Base-by-base conservation (phyloP, 225 moss, liverwort and hornwort genomes). In the Asterella californica region DNA sequence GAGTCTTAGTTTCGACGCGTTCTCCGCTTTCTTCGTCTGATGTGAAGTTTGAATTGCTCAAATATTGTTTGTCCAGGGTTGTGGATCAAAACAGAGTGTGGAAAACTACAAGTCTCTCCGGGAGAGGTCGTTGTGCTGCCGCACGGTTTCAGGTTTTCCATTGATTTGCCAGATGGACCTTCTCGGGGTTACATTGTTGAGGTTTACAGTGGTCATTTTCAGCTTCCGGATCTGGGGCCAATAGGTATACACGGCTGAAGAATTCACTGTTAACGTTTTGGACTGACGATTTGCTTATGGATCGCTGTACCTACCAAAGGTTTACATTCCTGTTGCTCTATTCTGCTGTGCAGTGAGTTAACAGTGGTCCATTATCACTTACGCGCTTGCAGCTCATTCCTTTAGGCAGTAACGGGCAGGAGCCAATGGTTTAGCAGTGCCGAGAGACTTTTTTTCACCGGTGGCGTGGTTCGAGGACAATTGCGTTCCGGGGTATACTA, bases 51-150 rank as follows among this genome's bases (percentile, higher is more conserved):
- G 22, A 59, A 36, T 19, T 30, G 22, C 59, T 76, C 36, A 5
- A 15, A 33, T 34, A 24, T n/a, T 79, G 15, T 65, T 59, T 45
- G 21, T 78, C 47, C 83, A 96, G 96, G 91, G 46, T 57, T 96
- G 22, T 94, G 92, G 94, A 91, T 96, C 68, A 94, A 91, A 84
- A 96, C 96, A 18, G 94, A 96, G 83, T 90, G 94, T 81, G 96
- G 96, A 59, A 90, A 88, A 80, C 76, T 96, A 69, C 88, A 96
- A 87, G 92, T 96, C 63, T 88, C 82, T 73, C 94, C 94, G 24
- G 94, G 94, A 49, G 96, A 96, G 83, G 82, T 96, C 62, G 92
- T 92, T 42, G 94, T 94, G 38, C 79, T 96, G 72, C 96, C 92
- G 64, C 89, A 89, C 61, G 96, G 96, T 61, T 90, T 94, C 63